phyloP scores from a whole-genome alignment of 495 filamentous ascomycete species.

The Cercophora samala region DNA sequence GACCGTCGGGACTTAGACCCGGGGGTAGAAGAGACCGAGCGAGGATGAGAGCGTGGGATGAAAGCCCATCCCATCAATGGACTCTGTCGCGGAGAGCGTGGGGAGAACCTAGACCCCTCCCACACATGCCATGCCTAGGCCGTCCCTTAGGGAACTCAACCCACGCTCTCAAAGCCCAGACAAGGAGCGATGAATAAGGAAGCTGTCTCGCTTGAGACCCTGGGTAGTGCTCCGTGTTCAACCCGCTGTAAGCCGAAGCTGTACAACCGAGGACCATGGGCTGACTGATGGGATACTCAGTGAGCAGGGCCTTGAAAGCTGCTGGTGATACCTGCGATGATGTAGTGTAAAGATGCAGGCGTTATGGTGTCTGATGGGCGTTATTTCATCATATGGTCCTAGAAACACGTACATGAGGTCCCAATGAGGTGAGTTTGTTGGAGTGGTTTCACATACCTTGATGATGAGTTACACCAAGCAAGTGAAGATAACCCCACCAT shows the following conservation, averaged over 20 bases:
- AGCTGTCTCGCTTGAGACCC: neutral
- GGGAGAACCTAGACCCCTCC: neutral
- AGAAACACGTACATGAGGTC: neutral
- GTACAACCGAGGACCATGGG: neutral
- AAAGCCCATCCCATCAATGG: slow-evolving; percentile 4
- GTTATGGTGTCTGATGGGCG: too few species aligned
- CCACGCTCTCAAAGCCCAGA: neutral
- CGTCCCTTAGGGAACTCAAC: neutral
- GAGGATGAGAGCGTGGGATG: slow-evolving; percentile 8
- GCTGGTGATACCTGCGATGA: too few species aligned
- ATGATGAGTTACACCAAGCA: too few species aligned
- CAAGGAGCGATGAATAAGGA: neutral
- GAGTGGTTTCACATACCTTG: neutral
- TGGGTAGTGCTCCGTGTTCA: neutral
- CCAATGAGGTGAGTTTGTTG: neutral
- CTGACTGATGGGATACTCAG: neutral
- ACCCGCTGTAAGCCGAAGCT: neutral
- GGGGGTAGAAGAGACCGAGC: too few species aligned
- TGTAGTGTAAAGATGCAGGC: too few species aligned
- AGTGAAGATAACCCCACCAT: too few species aligned
- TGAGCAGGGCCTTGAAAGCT: neutral
- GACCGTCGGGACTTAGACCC: too few species aligned
- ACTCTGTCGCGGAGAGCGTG: neutral
- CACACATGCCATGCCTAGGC: neutral
- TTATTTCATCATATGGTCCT: too few species aligned